phyloP scores from a whole-genome alignment of 2,329 filamentous ascomycete genomes.

The Paraconiothyrium brasiliense region DNA sequence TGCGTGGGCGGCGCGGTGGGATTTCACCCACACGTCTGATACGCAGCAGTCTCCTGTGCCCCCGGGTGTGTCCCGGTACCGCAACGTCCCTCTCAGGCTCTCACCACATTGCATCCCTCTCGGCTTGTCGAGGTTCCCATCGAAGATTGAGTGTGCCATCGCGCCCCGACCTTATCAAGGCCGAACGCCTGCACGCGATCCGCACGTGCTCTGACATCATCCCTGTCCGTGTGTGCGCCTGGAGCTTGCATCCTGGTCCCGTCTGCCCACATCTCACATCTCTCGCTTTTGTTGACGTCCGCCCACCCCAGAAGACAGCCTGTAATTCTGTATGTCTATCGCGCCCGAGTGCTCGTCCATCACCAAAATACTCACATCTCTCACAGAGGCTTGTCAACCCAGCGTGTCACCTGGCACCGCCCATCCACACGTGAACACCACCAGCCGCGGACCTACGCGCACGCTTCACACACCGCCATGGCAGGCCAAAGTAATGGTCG shows the following conservation, averaged over 20 bases:
- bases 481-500: constrained; percentile 49
- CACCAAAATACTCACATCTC: not conserved
- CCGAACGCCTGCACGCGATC: not conserved
- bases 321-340: constrained; percentile 8
- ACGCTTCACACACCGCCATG: constrained; percentile 36
- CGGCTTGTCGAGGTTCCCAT: not conserved
- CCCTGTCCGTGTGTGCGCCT: constrained; percentile 7
- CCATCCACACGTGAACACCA: constrained; percentile 28
- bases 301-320: constrained; percentile 1
- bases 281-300: not conserved
- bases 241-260: constrained; percentile 14
- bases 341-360: not conserved
- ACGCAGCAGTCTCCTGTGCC: not conserved
- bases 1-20: not conserved
- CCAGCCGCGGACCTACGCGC: constrained; percentile 13
- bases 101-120: not conserved
- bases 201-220: constrained; percentile 17
- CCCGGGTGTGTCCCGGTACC: not conserved
- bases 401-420: constrained; percentile 14
- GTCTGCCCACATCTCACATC: constrained; percentile 6
- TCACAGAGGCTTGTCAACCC: constrained; percentile 19
- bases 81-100: not conserved
- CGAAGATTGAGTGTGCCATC: not conserved
- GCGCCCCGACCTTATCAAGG: not conserved
- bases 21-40: not conserved